phyloP scores from a whole-genome alignment of 106 monocot genomes.

The Acorus gramineus region DNA sequence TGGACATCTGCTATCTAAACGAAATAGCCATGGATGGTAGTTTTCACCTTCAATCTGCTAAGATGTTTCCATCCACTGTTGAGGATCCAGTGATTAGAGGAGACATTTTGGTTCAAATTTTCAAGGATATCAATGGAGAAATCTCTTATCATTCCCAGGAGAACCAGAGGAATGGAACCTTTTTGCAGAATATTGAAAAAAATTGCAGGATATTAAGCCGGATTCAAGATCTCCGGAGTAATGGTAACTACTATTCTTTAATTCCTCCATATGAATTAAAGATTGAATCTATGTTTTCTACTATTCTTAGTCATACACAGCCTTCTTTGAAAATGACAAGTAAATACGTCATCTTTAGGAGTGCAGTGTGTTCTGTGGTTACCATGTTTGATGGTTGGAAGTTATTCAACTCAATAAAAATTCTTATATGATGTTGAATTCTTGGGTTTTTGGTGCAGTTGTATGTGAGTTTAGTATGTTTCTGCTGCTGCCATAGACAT shows the following conservation, averaged over 20 bases:
- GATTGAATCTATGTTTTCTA: too few relatives aligned
- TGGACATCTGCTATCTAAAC: constrained; percentile 70
- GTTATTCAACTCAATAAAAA: too few relatives aligned
- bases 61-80: constrained; percentile 71
- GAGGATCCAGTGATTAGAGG: constrained; percentile 83
- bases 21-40: constrained; percentile 28
- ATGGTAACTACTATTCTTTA: constrained; percentile 15
- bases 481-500: too few relatives aligned
- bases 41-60: constrained; percentile 20
- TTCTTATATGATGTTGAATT: too few relatives aligned
- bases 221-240: constrained; percentile 26
- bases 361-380: too few relatives aligned
- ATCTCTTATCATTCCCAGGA: constrained; percentile 13
- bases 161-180: constrained; percentile 18
- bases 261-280: too few relatives aligned
- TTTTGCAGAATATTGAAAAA: constrained; percentile 53
- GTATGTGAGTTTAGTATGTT: too few relatives aligned
- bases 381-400: too few relatives aligned
- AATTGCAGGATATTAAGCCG: constrained; percentile 29
- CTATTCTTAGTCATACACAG: too few relatives aligned
- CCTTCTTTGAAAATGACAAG: too few relatives aligned
- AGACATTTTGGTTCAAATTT: constrained; percentile 70
- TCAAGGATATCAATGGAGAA: constrained; percentile 56
- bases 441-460: too few relatives aligned
- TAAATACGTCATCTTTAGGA: too few relatives aligned